Conservation (phyloP, 2,329 filamentous ascomycete species). For the Ophiosphaerella herpotricha region DNA sequence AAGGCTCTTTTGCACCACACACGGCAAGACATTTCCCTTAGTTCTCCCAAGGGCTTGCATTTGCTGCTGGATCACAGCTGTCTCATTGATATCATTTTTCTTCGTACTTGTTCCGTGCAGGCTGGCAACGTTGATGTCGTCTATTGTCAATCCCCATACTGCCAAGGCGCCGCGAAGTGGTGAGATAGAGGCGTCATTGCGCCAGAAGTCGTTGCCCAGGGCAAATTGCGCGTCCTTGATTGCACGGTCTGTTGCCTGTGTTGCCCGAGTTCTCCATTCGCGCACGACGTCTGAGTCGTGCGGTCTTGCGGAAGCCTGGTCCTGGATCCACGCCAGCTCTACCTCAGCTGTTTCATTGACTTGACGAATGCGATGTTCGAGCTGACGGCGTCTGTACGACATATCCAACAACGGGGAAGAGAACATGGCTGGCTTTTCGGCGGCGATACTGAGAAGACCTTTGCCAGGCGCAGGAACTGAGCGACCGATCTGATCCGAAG, state of each 20-base stretch:
- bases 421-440: no score
- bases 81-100: slow-evolving; percentile 99
- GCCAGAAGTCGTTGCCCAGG: slow-evolving; percentile 94
- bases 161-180: slow-evolving; percentile 94
- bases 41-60: slow-evolving; percentile 90
- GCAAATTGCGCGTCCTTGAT: no score
- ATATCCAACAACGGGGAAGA: slow-evolving; percentile 89
- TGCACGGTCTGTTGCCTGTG: no score
- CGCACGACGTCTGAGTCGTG: slow-evolving; percentile 63
- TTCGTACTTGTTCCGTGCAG: slow-evolving; percentile 99
- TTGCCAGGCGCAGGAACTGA: slow-evolving; percentile 97
- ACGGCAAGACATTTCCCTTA: slow-evolving; percentile 94
- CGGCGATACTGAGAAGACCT: slow-evolving; percentile 70
- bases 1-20: slow-evolving; percentile 99
- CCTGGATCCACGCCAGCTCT: slow-evolving; percentile 88
- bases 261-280: no score
- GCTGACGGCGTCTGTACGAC: slow-evolving; percentile 67
- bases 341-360: slow-evolving; percentile 60
- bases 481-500: slow-evolving; percentile 98
- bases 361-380: slow-evolving; percentile 70
- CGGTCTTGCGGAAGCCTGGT: slow-evolving; percentile 83
- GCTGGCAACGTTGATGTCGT: slow-evolving; percentile 91
- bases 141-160: slow-evolving; percentile 96
- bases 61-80: slow-evolving; percentile 94
- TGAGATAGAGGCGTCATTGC: slow-evolving; percentile 80